Evolutionary conservation across 129 eudicot genomes (phyloP).

Genomic region (Silybum marianum): DNA sequence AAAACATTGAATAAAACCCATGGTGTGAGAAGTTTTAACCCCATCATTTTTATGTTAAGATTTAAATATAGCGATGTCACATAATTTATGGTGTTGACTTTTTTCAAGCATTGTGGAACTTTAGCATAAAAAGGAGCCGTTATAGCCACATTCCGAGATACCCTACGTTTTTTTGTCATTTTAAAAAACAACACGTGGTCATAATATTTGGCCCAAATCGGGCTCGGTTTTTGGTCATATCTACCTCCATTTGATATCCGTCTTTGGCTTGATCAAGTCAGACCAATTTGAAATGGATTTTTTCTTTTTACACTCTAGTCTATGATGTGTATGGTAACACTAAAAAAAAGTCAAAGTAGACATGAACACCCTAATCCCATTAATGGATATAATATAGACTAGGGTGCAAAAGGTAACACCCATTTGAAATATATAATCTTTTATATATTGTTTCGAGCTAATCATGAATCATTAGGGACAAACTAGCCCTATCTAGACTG

Average conservation of each 20-base stretch:
- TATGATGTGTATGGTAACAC: too few relatives aligned
- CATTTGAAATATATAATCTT: neutral
- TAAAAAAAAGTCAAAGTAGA: too few relatives aligned
- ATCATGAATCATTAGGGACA: neutral
- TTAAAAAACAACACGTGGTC: neutral
- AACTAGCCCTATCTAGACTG: neutral
- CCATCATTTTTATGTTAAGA: too few relatives aligned
- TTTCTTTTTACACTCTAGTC: too few relatives aligned
- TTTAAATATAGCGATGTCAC: neutral
- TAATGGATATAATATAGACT: too few relatives aligned
- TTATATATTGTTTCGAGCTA: neutral
- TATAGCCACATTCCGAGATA: too few relatives aligned
- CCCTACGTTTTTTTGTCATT: neutral
- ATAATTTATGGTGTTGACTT: neutral
- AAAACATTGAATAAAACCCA: too few relatives aligned
- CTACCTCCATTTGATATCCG: too few relatives aligned
- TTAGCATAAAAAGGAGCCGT: neutral
- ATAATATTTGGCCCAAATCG: neutral
- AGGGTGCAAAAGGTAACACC: too few relatives aligned
- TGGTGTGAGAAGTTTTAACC: too few relatives aligned
- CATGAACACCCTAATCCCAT: too few relatives aligned
- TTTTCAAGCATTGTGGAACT: neutral
- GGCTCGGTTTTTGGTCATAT: too few relatives aligned
- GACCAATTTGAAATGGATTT: neutral
- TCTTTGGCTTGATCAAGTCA: neutral